Percentiles rank a stretch among this genome's conserved stretches.
Conservation (phyloP, 805 yeast species). For the Metschnikowia lunata region DNA sequence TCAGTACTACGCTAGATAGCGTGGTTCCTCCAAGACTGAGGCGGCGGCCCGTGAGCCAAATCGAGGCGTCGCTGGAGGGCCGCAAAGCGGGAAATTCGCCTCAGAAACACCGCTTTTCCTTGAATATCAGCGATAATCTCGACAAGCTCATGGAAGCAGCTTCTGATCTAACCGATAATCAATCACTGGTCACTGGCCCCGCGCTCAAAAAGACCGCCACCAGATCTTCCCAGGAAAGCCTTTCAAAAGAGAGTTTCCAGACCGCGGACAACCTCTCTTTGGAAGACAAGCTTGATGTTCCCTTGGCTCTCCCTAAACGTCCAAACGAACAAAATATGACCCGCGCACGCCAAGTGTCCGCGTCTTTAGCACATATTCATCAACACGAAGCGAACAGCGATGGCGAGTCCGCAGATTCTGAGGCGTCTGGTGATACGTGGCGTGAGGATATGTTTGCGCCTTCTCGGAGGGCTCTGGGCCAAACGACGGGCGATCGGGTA, state of each 20-base stretch:
- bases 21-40: constrained; percentile 38
- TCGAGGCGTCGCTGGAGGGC: constrained; percentile 1
- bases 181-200: background rate
- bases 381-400: too few species aligned
- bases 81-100: background rate
- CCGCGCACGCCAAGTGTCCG: constrained; percentile 15
- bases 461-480: too few species aligned
- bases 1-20: constrained; percentile 32
- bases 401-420: too few species aligned
- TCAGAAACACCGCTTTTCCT: constrained; percentile 18
- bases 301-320: constrained; percentile 14
- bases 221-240: background rate
- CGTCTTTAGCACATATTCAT: background rate
- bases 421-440: too few species aligned
- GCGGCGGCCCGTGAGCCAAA: constrained; percentile 34
- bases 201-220: background rate
- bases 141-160: constrained; percentile 38
- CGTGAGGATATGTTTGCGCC: too few species aligned
- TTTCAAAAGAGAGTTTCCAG: constrained; percentile 9
- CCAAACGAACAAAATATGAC: constrained; percentile 14
- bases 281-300: background rate
- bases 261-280: constrained; percentile 12
- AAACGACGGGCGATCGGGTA: too few species aligned
- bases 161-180: constrained; percentile 9
- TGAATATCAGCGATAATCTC: constrained; percentile 33